Evolutionary conservation across 306 rosid species (phyloP).

Genomic region (Abrus precatorius): DNA sequence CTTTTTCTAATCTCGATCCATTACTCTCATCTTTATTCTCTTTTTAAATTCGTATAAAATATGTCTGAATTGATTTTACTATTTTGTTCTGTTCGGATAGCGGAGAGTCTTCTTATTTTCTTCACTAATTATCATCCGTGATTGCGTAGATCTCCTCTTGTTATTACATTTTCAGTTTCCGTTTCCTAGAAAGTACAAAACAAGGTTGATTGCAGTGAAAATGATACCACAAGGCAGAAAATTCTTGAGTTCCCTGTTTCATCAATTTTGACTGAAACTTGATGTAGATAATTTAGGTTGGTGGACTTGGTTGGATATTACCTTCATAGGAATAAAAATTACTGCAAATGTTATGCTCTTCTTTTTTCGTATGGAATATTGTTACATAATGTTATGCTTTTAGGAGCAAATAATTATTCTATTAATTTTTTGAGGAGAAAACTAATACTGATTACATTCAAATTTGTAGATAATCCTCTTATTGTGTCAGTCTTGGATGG

Average conservation of each 20-base stretch:
- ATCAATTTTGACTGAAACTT: conserved; percentile 29
- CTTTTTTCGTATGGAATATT: conserved; percentile 4
- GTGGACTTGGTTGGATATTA: conserved; percentile 29
- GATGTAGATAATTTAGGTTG: conserved; percentile 7
- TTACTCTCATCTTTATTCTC: background rate
- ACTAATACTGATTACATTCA: conserved; percentile 19
- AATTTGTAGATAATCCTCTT: conserved; percentile 76
- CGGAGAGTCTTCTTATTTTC: background rate
- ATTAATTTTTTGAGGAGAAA: conserved; percentile 1
- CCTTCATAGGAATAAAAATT: background rate
- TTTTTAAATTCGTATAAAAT: background rate
- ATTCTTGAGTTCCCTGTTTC: background rate
- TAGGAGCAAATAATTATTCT: background rate
- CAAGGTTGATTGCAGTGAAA: conserved; percentile 5
- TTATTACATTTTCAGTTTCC: background rate
- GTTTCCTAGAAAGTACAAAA: background rate
- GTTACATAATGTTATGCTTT: background rate
- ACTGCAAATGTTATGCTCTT: conserved; percentile 13
- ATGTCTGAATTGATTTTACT: background rate
- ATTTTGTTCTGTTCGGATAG: background rate
- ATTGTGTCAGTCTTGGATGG: conserved; percentile 89
- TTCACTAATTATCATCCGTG: conserved; percentile 1
- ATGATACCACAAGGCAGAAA: background rate
- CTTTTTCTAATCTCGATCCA: conserved; percentile 40
- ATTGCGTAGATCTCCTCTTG: conserved; percentile 33